Conservation (phyloP, 768 basidiomycete genomes). For the Clitopilus passeckerianus region DNA sequence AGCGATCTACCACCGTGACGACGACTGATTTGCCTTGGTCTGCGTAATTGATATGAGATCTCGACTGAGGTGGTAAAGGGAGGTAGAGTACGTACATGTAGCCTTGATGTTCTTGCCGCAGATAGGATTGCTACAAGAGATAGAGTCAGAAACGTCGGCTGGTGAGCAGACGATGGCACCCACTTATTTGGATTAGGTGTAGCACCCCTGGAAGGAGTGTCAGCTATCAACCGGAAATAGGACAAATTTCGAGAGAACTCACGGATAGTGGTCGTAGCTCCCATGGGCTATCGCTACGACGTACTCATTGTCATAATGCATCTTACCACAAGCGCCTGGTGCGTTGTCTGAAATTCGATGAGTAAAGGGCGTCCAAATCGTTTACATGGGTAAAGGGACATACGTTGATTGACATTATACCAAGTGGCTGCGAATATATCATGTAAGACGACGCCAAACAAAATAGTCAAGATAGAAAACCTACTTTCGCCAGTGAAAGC, state of each 20-base stretch:
- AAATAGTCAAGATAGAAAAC: not conserved
- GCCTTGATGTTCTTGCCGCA: slow-evolving; percentile 9
- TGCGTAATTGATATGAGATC: not conserved
- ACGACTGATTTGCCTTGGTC: slow-evolving; percentile 12
- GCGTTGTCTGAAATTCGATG: not conserved
- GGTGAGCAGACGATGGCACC: not conserved
- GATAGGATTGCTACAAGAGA: slow-evolving; percentile 10
- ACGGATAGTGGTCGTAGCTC: slow-evolving; percentile 9
- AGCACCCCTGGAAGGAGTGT: not conserved
- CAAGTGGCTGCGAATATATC: not conserved
- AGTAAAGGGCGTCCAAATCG: not conserved
- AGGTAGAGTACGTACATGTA: slow-evolving; percentile 5
- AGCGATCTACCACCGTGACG: slow-evolving; percentile 12
- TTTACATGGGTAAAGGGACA: not conserved
- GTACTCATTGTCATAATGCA: slow-evolving; percentile 4
- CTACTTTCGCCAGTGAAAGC: slow-evolving; percentile 2
- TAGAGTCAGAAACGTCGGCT: no score
- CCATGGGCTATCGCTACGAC: slow-evolving; percentile 9
- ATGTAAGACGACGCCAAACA: not conserved
- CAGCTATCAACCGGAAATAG: not conserved
- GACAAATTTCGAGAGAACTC: not conserved
- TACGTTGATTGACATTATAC: not conserved
- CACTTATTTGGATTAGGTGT: slow-evolving; percentile 6
- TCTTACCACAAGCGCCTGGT: slow-evolving; percentile 10
- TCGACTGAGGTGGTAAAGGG: not conserved